Percentiles rank a stretch among this genome's conserved stretches.
Evolutionary conservation across 1,284 basidiomycete species (phyloP).

Genomic region (Leccinum solheimii): DNA sequence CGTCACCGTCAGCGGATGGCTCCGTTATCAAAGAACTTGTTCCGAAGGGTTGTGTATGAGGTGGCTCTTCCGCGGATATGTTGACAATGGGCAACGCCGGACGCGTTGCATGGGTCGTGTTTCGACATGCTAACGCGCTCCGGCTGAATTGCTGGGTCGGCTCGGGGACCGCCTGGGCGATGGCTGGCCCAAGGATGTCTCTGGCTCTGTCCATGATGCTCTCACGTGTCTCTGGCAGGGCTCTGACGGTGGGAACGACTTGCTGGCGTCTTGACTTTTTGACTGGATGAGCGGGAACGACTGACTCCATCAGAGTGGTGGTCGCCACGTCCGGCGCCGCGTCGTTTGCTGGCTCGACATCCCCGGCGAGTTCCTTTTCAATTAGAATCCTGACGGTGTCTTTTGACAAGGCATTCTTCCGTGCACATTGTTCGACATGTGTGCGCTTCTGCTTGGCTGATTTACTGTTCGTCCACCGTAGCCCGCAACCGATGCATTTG

Average conservation of each 20-base stretch:
- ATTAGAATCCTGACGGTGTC: slow-evolving; percentile 59
- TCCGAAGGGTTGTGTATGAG: slow-evolving; percentile 45
- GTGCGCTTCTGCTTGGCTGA: slow-evolving; percentile 56
- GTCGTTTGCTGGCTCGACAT: not conserved
- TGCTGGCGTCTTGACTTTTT: slow-evolving; percentile 46
- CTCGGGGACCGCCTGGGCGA: slow-evolving; percentile 6
- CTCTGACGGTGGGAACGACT: slow-evolving; percentile 48
- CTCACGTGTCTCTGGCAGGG: slow-evolving; percentile 47
- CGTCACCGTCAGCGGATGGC: not conserved
- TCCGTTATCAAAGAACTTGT: slow-evolving; percentile 33
- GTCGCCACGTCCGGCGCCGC: slow-evolving; percentile 15
- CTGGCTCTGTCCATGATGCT: slow-evolving; percentile 57
- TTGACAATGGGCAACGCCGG: not conserved
- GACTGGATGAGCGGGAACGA: slow-evolving; percentile 47
- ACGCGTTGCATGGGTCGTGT: slow-evolving; percentile 1
- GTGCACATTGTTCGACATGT: slow-evolving; percentile 68
- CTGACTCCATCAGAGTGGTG: slow-evolving; percentile 55
- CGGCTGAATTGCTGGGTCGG: slow-evolving; percentile 37
- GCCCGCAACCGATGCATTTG: slow-evolving; percentile 65
- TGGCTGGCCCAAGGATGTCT: slow-evolving; percentile 39
- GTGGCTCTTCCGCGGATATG: slow-evolving; percentile 9
- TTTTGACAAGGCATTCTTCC: slow-evolving; percentile 52
- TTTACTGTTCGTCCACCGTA: slow-evolving; percentile 69
- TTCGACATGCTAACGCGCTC: slow-evolving; percentile 23
- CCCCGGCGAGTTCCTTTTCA: slow-evolving; percentile 42